Evolutionary conservation across 768 basidiomycete species (phyloP), one percentile per base, ranked within the genome.

Genomic region (Russula griseocarnosa): DNA sequence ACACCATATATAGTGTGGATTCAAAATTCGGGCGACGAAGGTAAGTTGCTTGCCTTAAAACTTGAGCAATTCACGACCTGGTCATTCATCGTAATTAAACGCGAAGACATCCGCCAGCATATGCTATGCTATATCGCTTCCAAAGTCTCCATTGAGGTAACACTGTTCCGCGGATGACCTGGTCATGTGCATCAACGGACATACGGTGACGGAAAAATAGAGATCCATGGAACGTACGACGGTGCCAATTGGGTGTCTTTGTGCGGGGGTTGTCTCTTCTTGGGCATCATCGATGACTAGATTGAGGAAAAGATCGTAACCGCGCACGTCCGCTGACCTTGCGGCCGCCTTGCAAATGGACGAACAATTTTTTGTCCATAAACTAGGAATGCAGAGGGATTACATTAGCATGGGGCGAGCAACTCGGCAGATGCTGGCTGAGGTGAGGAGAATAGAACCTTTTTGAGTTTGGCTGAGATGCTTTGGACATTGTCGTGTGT

Each of bases 241-340:
- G 57, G 92, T 95, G 28, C 95, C 95, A 70, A 94, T 88, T 28
- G 90, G 87, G 70, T 90, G 86, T 74, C 93, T 94, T 78, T 94
- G 89, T 5, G 89, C 94, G 16, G 91, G 88, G 5, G 85, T 86
- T 0, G 87, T 86, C 79, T 98, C 97, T 76, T 99, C 97, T 70
- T 88, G 74, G 11, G 93, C 92, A 72, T 98, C 92, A 75, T 98
- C 97, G 74, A 99, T 86, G 69, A 98, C 97, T 44, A 99, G 82
- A 76, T 99, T 99, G 74, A 99, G 79, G 81, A 99, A 99, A 68
- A 99, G 88, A 80, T 99, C 97, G 76, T 97, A 99, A 58, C 97
- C 97, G 67, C 97, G 88, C 56, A 79, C 16, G 86, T 87, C 60
- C 97, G 78, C 92, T 94, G 71, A 99, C 92, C 83, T 92, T 93